Base-by-base conservation (phyloP, 73 alveolate species). In the Uronychia setigera region DNA sequence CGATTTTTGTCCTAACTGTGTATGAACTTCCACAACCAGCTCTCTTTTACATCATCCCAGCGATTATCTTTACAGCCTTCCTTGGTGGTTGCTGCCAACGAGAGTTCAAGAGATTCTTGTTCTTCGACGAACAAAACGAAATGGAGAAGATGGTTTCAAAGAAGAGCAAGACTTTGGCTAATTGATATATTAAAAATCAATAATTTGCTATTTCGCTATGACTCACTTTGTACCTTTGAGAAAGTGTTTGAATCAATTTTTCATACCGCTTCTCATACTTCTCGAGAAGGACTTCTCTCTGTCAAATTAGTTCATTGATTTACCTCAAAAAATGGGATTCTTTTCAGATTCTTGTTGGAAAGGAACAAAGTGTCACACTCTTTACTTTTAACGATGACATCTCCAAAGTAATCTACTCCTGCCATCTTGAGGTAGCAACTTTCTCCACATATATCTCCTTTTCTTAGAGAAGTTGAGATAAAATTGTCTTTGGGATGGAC, bases 21-120 rank as follows among this genome's bases (percentile, higher is more conserved):
- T 94, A 95, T 83, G 85, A 96, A 32, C 98, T 94, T 88, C 98
- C 99, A 26, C 96, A 98, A 95, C 99, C 99, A 31, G 99, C 99
- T 29, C 96, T 98, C 35, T 91, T 98, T 46, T 98, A 94, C 92
- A 88, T 96, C 79, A 98, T 93, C 78, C 99, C 99, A 19, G 93
- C 95, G 19, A 92, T 97, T 85, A 86, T 97, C 13, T 74, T 93
- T 32, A 60, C 98, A 34, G 95, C 95, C 77, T 85, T 91, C 77
- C 81, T 88, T 59, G 76, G 82, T 31, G 97, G 98, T 28, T 79
- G 91, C 19, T 28, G 88, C 27, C 87, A 74, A 26, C 94, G 91
- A 82, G 97, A 97, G 35, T 57, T 95, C 78, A 80, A 88, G 79
- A 32, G 60, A 1, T 29, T 59, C 25, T 1, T 76, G 58, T n/a